phyloP scores from a whole-genome alignment of 495 filamentous ascomycete genomes.

The Cercophora samala region DNA sequence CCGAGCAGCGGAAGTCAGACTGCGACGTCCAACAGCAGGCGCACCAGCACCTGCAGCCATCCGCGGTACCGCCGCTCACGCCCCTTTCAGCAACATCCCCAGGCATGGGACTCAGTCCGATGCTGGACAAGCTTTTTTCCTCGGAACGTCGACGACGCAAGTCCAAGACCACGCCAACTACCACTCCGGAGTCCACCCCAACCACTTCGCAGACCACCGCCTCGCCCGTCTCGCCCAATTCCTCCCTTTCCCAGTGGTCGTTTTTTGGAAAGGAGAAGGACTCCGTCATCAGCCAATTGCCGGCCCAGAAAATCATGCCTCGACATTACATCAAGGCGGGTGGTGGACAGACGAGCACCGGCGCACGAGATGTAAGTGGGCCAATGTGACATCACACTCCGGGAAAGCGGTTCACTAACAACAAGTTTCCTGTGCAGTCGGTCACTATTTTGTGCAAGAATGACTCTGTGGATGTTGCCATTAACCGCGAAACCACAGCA shows the following conservation, averaged over 20 bases:
- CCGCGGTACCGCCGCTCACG: conserved; percentile 24
- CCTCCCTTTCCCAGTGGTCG: conserved; percentile 15
- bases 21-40: conserved; percentile 32
- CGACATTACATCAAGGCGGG: not conserved
- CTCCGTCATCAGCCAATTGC: not conserved
- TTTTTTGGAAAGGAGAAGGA: not conserved
- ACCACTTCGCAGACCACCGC: conserved; percentile 13
- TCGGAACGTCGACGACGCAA: conserved; percentile 32
- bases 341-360: conserved; percentile 26
- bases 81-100: conserved; percentile 20
- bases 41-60: conserved; percentile 30
- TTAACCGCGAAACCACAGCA: conserved; percentile 72
- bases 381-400: conserved; percentile 1
- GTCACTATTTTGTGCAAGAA: conserved; percentile 68
- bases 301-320: not conserved
- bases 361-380: conserved; percentile 70
- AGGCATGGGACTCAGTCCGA: conserved; percentile 27
- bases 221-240: conserved; percentile 23
- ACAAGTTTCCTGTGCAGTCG: conserved; percentile 34
- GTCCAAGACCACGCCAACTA: not conserved
- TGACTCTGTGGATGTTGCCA: conserved; percentile 56
- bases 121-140: conserved; percentile 41
- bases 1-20: conserved; percentile 38
- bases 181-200: conserved; percentile 6
- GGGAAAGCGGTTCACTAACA: conserved; percentile 1